These are phyloP conservation scores for Linaria vulgaris DNA, from an alignment of 257 asterid species.

Conservation along the genomic window DNA sequence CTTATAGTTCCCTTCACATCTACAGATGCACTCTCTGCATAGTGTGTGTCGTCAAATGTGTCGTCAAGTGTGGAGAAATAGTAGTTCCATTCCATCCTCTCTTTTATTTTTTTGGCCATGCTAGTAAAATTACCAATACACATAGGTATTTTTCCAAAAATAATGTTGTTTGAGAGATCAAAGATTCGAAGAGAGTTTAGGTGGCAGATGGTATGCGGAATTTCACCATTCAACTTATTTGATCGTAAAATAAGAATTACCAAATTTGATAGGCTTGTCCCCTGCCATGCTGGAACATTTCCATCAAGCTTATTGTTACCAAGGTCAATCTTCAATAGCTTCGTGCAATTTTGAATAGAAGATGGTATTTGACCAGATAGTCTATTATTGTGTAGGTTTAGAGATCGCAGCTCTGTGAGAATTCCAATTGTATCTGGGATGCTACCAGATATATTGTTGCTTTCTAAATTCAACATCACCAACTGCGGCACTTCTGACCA, in stretches of 20 bases:
- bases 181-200: not conserved
- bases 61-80: too few relatives aligned
- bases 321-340: constrained; percentile 12
- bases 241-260: constrained; percentile 9
- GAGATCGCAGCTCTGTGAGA: not conserved
- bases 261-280: not conserved
- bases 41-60: too few relatives aligned
- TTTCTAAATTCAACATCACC: not conserved
- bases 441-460: constrained; percentile 9
- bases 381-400: constrained; percentile 9
- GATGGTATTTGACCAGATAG: constrained; percentile 13
- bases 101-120: too few relatives aligned
- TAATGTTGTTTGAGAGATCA: not conserved
- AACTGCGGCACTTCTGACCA: not conserved
- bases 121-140: not conserved
- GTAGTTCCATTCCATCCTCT: too few relatives aligned
- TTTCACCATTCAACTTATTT: not conserved
- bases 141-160: not conserved
- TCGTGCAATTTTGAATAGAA: not conserved
- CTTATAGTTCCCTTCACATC: not conserved
- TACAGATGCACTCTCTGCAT: not conserved
- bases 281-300: not conserved
- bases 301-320: not conserved
- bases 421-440: constrained; percentile 11
- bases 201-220: not conserved